These are phyloP conservation scores for Bipolaris sorokiniana DNA, from an alignment of 2,329 filamentous ascomycete species.

Conservation along the genomic window DNA sequence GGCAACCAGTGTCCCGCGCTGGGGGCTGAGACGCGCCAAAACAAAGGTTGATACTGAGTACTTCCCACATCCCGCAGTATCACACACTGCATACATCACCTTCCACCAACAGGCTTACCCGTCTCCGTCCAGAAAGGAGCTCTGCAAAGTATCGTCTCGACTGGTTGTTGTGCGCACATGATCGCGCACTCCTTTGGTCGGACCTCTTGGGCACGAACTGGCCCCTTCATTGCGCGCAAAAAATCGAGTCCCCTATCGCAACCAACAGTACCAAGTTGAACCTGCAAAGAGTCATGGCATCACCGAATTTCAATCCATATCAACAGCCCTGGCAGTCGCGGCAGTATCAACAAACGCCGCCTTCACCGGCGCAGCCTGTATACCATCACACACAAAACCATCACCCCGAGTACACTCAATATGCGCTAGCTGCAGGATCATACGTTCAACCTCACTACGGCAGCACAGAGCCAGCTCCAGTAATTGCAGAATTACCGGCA, in stretches of 20 bases:
- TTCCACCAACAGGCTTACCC: background rate
- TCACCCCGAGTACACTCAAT: constrained; percentile 8
- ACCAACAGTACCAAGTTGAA: background rate
- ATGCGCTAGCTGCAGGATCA: constrained; percentile 6
- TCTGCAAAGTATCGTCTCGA: background rate
- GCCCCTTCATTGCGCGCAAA: background rate
- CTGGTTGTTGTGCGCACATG: background rate
- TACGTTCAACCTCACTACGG: constrained; percentile 34
- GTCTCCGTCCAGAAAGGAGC: background rate
- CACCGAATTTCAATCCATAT: constrained; percentile 2
- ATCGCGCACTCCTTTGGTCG: background rate
- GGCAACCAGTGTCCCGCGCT: constrained; percentile 9
- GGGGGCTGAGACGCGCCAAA: background rate
- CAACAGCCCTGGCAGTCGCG: constrained; percentile 17
- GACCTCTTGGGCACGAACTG: background rate
- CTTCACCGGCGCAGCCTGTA: constrained; percentile 6
- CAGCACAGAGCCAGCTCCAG: constrained; percentile 6
- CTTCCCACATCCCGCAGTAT: background rate
- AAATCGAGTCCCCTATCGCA: background rate
- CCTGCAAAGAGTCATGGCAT: constrained; percentile 2
- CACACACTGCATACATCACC: background rate
- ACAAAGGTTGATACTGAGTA: background rate
- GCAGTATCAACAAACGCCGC: constrained; percentile 16
- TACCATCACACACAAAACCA: constrained; percentile 18
- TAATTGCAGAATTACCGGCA: constrained; percentile 40